Evolutionary conservation across 805 yeast species (phyloP).

Genomic region (Candida koratica): DNA sequence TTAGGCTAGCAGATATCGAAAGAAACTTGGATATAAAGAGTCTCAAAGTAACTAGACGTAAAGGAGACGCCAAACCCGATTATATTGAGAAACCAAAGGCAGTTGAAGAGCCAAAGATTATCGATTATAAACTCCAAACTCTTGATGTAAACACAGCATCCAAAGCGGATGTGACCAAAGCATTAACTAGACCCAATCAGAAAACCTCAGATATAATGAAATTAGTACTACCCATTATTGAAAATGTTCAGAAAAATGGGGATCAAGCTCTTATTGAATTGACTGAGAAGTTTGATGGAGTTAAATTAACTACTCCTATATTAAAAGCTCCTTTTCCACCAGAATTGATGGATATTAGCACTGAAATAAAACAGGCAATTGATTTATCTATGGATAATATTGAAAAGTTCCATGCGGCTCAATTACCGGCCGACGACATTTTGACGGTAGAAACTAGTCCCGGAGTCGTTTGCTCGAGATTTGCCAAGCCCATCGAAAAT

Average conservation of each 20-base stretch:
- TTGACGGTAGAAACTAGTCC: slow-evolving; percentile 87
- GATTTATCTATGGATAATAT: slow-evolving; percentile 89
- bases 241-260: slow-evolving; percentile 71
- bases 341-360: slow-evolving; percentile 66
- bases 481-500: slow-evolving; percentile 88
- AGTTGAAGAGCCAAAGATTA: slow-evolving; percentile 13
- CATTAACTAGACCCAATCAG: slow-evolving; percentile 92
- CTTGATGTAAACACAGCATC: slow-evolving; percentile 39
- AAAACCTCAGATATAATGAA: slow-evolving; percentile 89
- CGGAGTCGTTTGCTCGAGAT: slow-evolving; percentile 91
- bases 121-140: slow-evolving; percentile 47
- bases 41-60: slow-evolving; percentile 83
- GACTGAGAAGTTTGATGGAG: slow-evolving; percentile 90
- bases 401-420: slow-evolving; percentile 90
- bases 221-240: slow-evolving; percentile 84
- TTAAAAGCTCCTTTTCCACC: slow-evolving; percentile 83
- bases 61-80: slow-evolving; percentile 91
- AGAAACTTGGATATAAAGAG: slow-evolving; percentile 78
- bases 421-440: slow-evolving; percentile 63
- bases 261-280: slow-evolving; percentile 85
- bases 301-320: slow-evolving; percentile 65
- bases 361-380: slow-evolving; percentile 76
- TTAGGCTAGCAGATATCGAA: slow-evolving; percentile 76
- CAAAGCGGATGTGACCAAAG: slow-evolving; percentile 47
- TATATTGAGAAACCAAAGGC: slow-evolving; percentile 40